phyloP scores from a whole-genome alignment of 768 basidiomycete genomes.

The Thelephora aurantiotincta region DNA sequence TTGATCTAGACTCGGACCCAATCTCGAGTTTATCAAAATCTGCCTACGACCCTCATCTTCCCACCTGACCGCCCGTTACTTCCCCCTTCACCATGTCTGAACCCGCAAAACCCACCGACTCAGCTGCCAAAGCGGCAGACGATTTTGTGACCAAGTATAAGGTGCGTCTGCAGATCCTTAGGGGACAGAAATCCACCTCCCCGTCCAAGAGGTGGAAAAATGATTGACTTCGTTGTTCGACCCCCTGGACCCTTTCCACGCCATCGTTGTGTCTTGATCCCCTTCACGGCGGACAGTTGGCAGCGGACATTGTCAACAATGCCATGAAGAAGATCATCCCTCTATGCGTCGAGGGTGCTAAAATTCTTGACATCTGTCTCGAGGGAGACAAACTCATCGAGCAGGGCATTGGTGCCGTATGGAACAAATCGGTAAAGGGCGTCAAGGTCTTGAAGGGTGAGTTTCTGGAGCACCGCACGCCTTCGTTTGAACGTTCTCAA shows the following conservation, averaged over 20 bases:
- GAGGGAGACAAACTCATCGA: constrained; percentile 93
- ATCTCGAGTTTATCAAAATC: not conserved
- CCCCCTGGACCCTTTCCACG: not conserved
- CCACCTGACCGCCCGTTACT: not conserved
- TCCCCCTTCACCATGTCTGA: constrained; percentile 38
- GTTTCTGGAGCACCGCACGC: constrained; percentile 10
- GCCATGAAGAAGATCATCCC: constrained; percentile 79
- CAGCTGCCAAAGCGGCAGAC: constrained; percentile 34
- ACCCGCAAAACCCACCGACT: constrained; percentile 26
- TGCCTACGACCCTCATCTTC: not conserved
- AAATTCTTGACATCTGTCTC: constrained; percentile 78
- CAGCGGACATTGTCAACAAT: constrained; percentile 78
- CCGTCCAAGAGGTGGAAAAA: constrained; percentile 1
- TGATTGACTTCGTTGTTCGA: constrained; percentile 1
- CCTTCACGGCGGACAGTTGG: constrained; percentile 34
- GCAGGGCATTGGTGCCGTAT: constrained; percentile 69
- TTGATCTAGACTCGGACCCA: too few relatives aligned
- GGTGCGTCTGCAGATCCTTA: constrained; percentile 23
- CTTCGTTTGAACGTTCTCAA: not conserved
- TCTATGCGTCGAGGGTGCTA: constrained; percentile 66
- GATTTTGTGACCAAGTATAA: constrained; percentile 78
- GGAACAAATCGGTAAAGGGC: constrained; percentile 84
- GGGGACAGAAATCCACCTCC: not conserved
- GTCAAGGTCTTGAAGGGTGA: constrained; percentile 79
- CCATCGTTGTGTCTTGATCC: not conserved